phyloP scores from a whole-genome alignment of 345 rosid genomes.

The Eutrema japonicum region DNA sequence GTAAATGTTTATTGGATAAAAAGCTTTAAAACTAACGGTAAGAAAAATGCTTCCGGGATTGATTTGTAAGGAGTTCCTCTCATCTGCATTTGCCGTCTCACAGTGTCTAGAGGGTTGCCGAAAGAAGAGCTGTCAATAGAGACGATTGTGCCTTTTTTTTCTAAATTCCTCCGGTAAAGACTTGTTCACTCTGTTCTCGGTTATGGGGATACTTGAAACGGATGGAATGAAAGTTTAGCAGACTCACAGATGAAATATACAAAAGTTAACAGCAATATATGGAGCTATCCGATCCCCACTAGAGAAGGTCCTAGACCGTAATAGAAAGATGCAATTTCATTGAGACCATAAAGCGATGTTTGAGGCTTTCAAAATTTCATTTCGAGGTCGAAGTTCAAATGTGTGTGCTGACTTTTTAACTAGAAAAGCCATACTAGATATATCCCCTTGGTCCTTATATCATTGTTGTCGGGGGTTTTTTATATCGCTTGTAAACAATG shows the following conservation, averaged over 20 bases:
- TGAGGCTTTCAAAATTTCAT: no score
- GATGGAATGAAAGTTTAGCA: slow-evolving; percentile 16
- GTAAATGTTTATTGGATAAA: slow-evolving; percentile 19
- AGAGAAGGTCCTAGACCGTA: no score
- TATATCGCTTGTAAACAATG: no score
- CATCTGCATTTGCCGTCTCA: slow-evolving; percentile 99
- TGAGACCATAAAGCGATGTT: no score
- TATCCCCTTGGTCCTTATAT: no score
- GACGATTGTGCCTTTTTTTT: slow-evolving; percentile 77
- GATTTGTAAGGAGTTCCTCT: slow-evolving; percentile 85
- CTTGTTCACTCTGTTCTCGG: slow-evolving; percentile 76
- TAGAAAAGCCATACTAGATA: no score
- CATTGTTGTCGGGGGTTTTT: no score
- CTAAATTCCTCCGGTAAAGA: slow-evolving; percentile 82
- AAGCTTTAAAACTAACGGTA: slow-evolving; percentile 2
- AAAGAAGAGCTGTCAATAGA: slow-evolving; percentile 77
- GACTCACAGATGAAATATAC: slow-evolving; percentile 92
- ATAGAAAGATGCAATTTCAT: no score
- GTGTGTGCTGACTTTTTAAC: no score
- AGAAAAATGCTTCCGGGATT: slow-evolving; percentile 53
- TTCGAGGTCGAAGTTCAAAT: no score
- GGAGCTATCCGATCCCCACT: no score
- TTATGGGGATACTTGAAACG: neutral
- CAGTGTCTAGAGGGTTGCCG: slow-evolving; percentile 94
- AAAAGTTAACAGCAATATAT: slow-evolving; percentile 90